Evolutionary conservation across 768 basidiomycete genomes (phyloP).

Genomic region (Suillus fuscotomentosus): DNA sequence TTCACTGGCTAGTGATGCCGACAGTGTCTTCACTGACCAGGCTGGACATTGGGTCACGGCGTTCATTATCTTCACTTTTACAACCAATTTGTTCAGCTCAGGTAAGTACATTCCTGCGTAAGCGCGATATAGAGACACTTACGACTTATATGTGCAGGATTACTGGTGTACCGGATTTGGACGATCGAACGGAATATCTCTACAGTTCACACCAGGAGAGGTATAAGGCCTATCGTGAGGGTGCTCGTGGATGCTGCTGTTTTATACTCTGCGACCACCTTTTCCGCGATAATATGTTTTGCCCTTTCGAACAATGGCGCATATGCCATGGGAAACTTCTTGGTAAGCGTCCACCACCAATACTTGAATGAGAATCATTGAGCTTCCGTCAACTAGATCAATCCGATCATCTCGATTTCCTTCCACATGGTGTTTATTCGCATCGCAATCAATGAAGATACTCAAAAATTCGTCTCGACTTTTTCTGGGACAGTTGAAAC

Average conservation of each 20-base stretch:
- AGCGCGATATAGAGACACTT: neutral
- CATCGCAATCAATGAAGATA: neutral
- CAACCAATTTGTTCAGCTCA: neutral
- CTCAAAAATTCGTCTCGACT: too few species aligned
- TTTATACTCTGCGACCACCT: constrained; percentile 4
- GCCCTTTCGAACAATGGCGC: neutral
- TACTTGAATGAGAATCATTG: neutral
- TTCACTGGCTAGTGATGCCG: neutral
- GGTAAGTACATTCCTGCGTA: neutral
- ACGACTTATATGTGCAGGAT: neutral
- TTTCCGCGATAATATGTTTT: constrained; percentile 1
- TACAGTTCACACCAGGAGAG: neutral
- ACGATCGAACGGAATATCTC: neutral
- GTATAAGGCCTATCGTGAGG: neutral
- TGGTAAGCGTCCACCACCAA: neutral
- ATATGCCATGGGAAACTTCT: neutral
- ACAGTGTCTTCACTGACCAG: neutral
- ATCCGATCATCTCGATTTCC: constrained; percentile 6
- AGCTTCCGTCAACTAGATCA: neutral
- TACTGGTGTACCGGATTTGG: neutral
- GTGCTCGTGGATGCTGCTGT: neutral
- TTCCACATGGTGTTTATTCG: constrained; percentile 13
- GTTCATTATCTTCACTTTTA: neutral
- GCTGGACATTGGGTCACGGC: neutral
- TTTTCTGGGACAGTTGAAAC: too few species aligned